Evolutionary conservation across 805 yeast genomes (phyloP).

Genomic region (Candida ponderosae): DNA sequence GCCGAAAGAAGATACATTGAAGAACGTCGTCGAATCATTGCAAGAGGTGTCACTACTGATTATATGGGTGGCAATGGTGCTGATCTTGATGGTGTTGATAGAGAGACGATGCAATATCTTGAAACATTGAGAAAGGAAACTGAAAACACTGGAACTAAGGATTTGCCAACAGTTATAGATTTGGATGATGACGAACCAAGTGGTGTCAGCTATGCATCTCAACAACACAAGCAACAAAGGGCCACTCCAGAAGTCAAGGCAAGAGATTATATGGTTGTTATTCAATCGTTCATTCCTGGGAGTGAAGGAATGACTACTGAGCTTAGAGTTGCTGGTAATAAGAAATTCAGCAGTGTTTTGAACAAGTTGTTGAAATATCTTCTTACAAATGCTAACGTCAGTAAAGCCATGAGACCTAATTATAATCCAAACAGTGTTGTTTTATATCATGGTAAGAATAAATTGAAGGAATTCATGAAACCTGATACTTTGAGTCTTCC

Average conservation of each 20-base stretch:
- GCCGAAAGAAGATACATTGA: neutral
- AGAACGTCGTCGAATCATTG: neutral
- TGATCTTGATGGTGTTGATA: slow-evolving; percentile 4
- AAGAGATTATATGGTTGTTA: slow-evolving; percentile 6
- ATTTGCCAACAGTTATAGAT: neutral
- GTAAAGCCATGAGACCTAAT: neutral
- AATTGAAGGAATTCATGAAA: slow-evolving; percentile 16
- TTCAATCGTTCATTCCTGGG: slow-evolving; percentile 16
- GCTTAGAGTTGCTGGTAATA: slow-evolving; percentile 12
- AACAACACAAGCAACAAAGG: neutral
- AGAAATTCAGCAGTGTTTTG: slow-evolving; percentile 9
- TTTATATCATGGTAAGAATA: slow-evolving; percentile 15
- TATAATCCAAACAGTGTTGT: slow-evolving; percentile 10
- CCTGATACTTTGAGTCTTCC: slow-evolving; percentile 13
- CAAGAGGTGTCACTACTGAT: neutral
- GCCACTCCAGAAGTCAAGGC: neutral
- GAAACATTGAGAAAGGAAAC: neutral
- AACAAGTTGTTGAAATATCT: slow-evolving; percentile 8
- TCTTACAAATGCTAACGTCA: slow-evolving; percentile 1
- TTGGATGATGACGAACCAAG: neutral
- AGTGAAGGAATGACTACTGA: slow-evolving; percentile 3
- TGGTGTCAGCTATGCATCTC: neutral
- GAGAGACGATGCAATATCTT: slow-evolving; percentile 1
- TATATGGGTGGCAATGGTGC: neutral
- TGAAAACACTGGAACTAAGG: neutral